Evolutionary conservation across 169 alveolate genomes (phyloP), one percentile per base, ranked within the genome.

Genomic region (Babesia divergens): DNA sequence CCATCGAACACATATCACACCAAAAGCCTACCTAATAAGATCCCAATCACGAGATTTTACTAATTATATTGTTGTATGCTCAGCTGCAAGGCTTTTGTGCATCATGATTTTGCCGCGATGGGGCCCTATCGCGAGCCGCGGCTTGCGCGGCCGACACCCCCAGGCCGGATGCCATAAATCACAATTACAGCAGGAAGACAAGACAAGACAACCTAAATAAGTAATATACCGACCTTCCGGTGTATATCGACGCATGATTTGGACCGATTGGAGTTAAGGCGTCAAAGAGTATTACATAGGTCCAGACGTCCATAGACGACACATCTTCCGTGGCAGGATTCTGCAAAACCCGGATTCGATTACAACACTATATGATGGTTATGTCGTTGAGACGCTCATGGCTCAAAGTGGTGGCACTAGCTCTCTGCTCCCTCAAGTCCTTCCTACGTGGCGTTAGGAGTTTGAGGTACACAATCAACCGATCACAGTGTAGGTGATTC

Each of bases 381-480:
- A 29, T n/a, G 32, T 31, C 72, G 43, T 62, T 58, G 72, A 11
- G 56, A 34, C 38, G 72, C 8, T 16, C 72, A 18, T 62, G 72
- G 72, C 35, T 49, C 46, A 62, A 62, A 37, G 26, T 62, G 20
- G 51, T 62, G 40, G 72, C 72, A 1, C 20, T 62, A 35, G 72
- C 62, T 6, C 40, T 62, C 40, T 62, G 72, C 59, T 42, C 72
- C 6, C 37, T 62, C 44, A 62, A 20, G 59, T 62, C 72, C 9
- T n/a, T 62, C 43, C 6, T 62, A 6, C 56, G 72, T 14, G 59
- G 72, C 18, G 72, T 62, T 11, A 44, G 40, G 47, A 62, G 46
- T 8, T 32, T 62, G 59, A 35, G 59, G n/a, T 43, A 24, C 59
- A 34, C 72, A 3, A 6, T 43, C 44, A 9, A 6, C 40, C 18